A percentile compares a stretch with the other conserved stretches of the same genome.
Conservation (phyloP, 257 asterid genomes). For the Gynochthodes officinalis region DNA sequence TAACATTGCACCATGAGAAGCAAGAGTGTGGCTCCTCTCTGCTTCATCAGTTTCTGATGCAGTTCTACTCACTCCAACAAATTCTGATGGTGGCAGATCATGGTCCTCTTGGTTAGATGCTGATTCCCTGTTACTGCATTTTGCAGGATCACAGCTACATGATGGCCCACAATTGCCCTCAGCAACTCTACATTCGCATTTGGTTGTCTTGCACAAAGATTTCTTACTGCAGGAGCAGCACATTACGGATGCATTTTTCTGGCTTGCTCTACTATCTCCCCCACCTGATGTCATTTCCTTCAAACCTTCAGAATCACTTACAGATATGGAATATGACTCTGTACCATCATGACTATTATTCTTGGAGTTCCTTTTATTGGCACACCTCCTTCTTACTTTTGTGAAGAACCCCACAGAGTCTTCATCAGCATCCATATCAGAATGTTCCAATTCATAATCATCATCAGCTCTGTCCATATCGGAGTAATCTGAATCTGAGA, state of each 20-base stretch:
- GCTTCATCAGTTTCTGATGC: constrained; percentile 35
- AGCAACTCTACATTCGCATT: constrained; percentile 81
- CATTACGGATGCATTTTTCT: constrained; percentile 10
- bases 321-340: background rate
- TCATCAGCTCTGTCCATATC: constrained; percentile 33
- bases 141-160: constrained; percentile 55
- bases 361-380: constrained; percentile 35
- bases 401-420: constrained; percentile 31
- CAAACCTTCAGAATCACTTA: constrained; percentile 13
- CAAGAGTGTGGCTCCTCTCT: constrained; percentile 45
- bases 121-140: constrained; percentile 58
- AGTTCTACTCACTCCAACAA: constrained; percentile 20
- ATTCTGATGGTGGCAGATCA: constrained; percentile 23
- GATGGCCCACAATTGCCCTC: constrained; percentile 45
- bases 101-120: constrained; percentile 13
- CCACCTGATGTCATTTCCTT: background rate
- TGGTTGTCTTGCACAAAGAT: constrained; percentile 68
- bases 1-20: constrained; percentile 77
- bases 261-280: background rate
- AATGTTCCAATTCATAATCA: constrained; percentile 23
- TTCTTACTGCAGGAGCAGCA: constrained; percentile 75
- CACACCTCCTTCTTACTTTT: constrained; percentile 34
- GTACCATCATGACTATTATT: constrained; percentile 26
- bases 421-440: constrained; percentile 1
- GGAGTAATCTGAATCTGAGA: constrained; percentile 49